These are phyloP conservation scores for Nepenthes gracilis DNA, from an alignment of 148 eudicot genomes.

Conservation along the genomic window DNA sequence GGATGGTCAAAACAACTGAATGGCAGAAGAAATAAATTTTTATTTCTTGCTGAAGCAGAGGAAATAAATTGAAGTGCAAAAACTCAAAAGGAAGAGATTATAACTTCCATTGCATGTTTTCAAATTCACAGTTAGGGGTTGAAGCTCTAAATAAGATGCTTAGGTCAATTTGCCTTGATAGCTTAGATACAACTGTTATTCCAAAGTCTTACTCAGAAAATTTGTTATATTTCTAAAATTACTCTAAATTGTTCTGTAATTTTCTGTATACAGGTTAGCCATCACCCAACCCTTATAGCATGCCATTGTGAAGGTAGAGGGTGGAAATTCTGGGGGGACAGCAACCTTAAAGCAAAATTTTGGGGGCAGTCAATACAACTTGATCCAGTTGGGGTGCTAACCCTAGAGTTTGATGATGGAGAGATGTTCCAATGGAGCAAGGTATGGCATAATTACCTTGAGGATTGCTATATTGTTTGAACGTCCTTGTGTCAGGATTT, in stretches of 20 bases:
- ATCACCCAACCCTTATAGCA: conserved; percentile 87
- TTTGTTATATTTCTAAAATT: background rate
- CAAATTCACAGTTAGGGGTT: too few relatives aligned
- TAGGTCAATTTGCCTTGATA: too few relatives aligned
- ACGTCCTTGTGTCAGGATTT: background rate
- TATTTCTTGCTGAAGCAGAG: too few relatives aligned
- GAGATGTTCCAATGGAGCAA: conserved; percentile 94
- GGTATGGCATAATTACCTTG: conserved; percentile 20
- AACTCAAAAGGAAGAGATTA: too few relatives aligned
- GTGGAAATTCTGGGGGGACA: conserved; percentile 95
- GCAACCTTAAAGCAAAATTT: conserved; percentile 81
- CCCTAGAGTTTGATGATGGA: conserved; percentile 85
- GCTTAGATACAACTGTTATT: too few relatives aligned
- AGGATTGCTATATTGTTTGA: too few relatives aligned
- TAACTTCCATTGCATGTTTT: too few relatives aligned
- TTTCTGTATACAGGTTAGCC: conserved; percentile 61
- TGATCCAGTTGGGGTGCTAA: conserved; percentile 82
- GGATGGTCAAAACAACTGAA: too few relatives aligned
- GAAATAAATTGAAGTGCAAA: too few relatives aligned
- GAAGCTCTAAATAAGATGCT: too few relatives aligned
- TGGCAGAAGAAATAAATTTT: too few relatives aligned
- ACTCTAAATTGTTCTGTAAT: conserved; percentile 3
- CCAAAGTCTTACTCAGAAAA: background rate
- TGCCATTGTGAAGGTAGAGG: conserved; percentile 95
- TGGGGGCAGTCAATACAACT: conserved; percentile 98